phyloP scores from a whole-genome alignment of 306 rosid species.

The Castanea sativa region DNA sequence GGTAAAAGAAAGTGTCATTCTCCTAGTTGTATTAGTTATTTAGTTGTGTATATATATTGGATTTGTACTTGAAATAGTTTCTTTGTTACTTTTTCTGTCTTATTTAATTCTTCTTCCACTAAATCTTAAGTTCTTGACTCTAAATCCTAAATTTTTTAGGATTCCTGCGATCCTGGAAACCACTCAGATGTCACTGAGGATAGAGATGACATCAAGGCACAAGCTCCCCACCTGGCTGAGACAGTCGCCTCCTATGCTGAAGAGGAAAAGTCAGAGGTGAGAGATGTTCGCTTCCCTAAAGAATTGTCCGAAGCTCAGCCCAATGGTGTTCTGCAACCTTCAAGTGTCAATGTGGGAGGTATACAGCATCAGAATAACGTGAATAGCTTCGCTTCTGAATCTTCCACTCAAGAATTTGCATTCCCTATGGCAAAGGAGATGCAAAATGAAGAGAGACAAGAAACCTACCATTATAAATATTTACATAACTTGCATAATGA shows the following conservation, averaged over 20 bases:
- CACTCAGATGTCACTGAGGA: constrained; percentile 84
- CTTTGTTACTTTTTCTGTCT: not conserved
- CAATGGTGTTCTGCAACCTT: constrained; percentile 35
- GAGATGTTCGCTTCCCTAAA: constrained; percentile 25
- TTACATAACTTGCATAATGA: constrained; percentile 31
- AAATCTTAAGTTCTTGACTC: constrained; percentile 10
- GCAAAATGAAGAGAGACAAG: constrained; percentile 39
- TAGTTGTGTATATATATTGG: not conserved
- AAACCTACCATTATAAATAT: constrained; percentile 29
- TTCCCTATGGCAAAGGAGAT: constrained; percentile 36
- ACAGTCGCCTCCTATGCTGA: constrained; percentile 31
- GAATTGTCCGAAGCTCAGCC: constrained; percentile 34
- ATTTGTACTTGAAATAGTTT: constrained; percentile 7
- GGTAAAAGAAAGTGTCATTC: not conserved
- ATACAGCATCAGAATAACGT: constrained; percentile 27
- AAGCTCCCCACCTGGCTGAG: constrained; percentile 30
- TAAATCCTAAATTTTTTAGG: constrained; percentile 49
- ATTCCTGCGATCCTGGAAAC: constrained; percentile 77
- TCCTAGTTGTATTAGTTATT: not conserved
- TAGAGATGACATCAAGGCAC: constrained; percentile 70
- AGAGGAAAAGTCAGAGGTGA: constrained; percentile 34
- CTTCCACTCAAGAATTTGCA: constrained; percentile 46
- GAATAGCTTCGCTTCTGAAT: constrained; percentile 30
- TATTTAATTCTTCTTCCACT: constrained; percentile 12
- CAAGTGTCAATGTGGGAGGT: constrained; percentile 30